Evolutionary conservation across 2,329 filamentous ascomycete species (phyloP), one percentile per base, ranked within the genome.

Genomic region (Ophiocordyceps sinensis): DNA sequence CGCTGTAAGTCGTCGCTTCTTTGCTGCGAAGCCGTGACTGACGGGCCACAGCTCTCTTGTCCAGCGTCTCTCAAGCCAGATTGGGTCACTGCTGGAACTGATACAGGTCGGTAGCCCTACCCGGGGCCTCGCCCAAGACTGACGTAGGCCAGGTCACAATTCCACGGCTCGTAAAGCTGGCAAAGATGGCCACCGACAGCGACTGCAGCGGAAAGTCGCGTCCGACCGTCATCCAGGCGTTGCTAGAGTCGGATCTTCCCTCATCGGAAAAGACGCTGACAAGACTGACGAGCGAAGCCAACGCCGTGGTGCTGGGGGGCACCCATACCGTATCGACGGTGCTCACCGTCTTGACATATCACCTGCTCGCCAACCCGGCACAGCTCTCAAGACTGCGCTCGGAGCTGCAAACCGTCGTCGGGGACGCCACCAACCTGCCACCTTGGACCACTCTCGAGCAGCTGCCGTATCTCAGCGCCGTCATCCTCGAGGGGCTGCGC

Each of bases 381-480:
- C 42, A 52, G 4, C 47, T 58, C 8, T 40, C 41, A 5, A 55
- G 43, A 30, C 45, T 61, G 30, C 48, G 36, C 8, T 38, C 45
- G 8, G 60, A 62, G 42, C 42, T 62, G 15, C 34, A 42, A 2
- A 38, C 44, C 5, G 50, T 45, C 11, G 49, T 56, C n/a, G 35
- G 44, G 5, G 52, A 59, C 41, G 49, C 53, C 8, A 43, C 48
- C 4, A 41, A 55, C 6, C 51, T 55, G n/a, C 48, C 48, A 2
- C 10, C 45, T 0, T 57, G 52, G 55, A 49, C 47, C 4, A 43
- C 41, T 4, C 51, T 64, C 4, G 60, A 63, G 40, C 46, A 50
- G 39, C 50, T 60, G 0, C 58, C 60, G 0, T 63, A 63, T 41
- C 47, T 64, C 1, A 46, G 50, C n/a, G 58, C 53, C n/a, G 57